Percentiles rank a stretch among this genome's conserved stretches.
Evolutionary conservation across 441 rosid genomes (phyloP).

Genomic region (Hura crepitans): DNA sequence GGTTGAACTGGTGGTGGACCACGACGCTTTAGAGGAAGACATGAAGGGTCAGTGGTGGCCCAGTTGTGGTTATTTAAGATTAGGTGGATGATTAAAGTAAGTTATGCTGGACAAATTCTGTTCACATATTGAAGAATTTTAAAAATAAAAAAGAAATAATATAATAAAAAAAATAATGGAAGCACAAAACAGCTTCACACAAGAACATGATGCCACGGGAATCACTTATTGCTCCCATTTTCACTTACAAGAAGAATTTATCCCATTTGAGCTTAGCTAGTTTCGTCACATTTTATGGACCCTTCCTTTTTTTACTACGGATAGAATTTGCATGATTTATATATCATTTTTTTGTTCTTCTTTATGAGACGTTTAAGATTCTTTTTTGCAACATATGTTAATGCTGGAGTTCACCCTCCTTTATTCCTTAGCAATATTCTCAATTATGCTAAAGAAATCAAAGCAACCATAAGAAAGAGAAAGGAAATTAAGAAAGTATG

Average conservation of each 20-base stretch:
- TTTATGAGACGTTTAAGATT: neutral
- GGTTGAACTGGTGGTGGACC: too few species aligned
- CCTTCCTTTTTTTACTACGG: neutral
- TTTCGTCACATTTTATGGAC: neutral
- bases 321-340: neutral
- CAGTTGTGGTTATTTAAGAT: too few species aligned
- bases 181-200: neutral
- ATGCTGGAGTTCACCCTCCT: neutral
- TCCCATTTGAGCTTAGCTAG: conserved; percentile 16
- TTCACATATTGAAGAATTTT: conserved; percentile 16
- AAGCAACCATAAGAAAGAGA: conserved; percentile 11
- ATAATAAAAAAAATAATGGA: neutral
- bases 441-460: conserved; percentile 2
- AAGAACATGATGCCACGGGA: conserved; percentile 30
- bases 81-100: too few species aligned
- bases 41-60: too few species aligned
- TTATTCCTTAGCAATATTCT: conserved; percentile 15
- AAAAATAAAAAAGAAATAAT: too few species aligned
- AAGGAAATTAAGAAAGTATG: too few species aligned
- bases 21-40: too few species aligned
- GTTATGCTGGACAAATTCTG: conserved; percentile 6
- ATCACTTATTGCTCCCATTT: conserved; percentile 30
- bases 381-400: conserved; percentile 6
- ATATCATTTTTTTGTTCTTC: neutral
- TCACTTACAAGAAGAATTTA: conserved; percentile 26